Base-by-base conservation (phyloP, 2,329 filamentous ascomycete species). In the Cladosporium sphaerospermum region DNA sequence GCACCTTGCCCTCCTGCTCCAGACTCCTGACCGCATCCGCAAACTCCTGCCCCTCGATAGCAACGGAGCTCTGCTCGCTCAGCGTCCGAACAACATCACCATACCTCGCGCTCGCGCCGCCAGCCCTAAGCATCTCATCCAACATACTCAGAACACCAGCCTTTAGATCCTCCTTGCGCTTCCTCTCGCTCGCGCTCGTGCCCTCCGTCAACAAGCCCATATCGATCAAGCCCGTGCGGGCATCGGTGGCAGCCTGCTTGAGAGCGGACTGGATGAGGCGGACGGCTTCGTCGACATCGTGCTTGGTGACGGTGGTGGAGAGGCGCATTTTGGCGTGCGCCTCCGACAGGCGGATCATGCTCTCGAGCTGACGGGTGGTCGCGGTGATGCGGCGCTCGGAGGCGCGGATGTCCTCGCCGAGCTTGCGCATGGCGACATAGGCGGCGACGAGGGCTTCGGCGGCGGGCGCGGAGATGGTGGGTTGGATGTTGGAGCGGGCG, bases 281-380 rank as follows among this genome's bases (percentile, higher is more conserved):
- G 44, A 95, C 89, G 0, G 93, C 91, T 74, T 99, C 93, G 46
- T 83, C 75, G 5, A 99, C 95, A 64, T 99, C 95, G 45, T 81
- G 80, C 28, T 80, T 82, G 0, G 88, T 90, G 40, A 99, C 93
- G 11, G 78, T 81, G 2, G 77, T 69, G 0, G 86, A 82, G 4
- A 99, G 81, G 3, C 93, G 87, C 95, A 99, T 99, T 72, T 96
- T 96, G 46, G 93, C 95, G 71, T 99, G 95, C 0, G 91, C 93
- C 75, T 99, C 93, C 1, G 91, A 76, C 3, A 99, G 85, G 57
- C 93, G 92, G 67, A 99, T 97, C 95, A 99, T 99, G 43, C 87
- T 93, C 73, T 99, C 95, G 5, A 99, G 79, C 72, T 99, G 93
- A 67, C 93, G 83, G 0, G 95, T 99, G 3, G 93, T 99, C 39